Conservation (phyloP, 140 eudicot genomes). For the Oenanthe javanica region DNA sequence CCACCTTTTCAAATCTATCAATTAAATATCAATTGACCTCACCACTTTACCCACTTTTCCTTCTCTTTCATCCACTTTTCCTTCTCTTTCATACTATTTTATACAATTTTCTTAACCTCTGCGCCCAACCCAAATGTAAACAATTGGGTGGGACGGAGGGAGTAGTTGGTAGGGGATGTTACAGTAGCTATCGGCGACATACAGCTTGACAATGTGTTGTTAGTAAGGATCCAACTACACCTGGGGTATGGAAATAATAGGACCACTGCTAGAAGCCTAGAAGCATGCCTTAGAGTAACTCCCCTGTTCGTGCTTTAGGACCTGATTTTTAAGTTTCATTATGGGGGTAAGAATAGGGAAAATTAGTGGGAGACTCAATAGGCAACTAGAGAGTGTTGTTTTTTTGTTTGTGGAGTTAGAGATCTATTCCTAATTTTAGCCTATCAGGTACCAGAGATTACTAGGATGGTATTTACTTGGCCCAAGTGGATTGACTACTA, state of each 20-base stretch:
- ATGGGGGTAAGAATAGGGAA: background rate
- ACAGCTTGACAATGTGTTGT: background rate
- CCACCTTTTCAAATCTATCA: no score
- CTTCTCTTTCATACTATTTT: no score
- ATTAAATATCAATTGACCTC: no score
- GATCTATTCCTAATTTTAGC: background rate
- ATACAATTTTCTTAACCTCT: no score
- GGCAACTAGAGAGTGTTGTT: background rate
- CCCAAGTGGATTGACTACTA: background rate
- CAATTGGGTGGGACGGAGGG: no score
- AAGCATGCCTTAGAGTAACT: background rate
- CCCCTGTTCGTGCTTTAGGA: background rate
- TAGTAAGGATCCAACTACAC: background rate
- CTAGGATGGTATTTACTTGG: background rate
- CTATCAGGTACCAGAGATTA: background rate
- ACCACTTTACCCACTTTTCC: no score
- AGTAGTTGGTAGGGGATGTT: background rate
- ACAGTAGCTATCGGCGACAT: background rate
- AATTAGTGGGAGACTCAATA: background rate
- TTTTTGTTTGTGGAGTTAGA: background rate
- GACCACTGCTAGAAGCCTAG: background rate
- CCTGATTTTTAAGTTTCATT: background rate
- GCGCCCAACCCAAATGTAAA: no score
- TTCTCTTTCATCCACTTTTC: no score
- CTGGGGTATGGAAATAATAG: background rate